These are phyloP conservation scores for Grosmannia serpens DNA, from an alignment of 2,329 filamentous ascomycete genomes.

Conservation along the genomic window DNA sequence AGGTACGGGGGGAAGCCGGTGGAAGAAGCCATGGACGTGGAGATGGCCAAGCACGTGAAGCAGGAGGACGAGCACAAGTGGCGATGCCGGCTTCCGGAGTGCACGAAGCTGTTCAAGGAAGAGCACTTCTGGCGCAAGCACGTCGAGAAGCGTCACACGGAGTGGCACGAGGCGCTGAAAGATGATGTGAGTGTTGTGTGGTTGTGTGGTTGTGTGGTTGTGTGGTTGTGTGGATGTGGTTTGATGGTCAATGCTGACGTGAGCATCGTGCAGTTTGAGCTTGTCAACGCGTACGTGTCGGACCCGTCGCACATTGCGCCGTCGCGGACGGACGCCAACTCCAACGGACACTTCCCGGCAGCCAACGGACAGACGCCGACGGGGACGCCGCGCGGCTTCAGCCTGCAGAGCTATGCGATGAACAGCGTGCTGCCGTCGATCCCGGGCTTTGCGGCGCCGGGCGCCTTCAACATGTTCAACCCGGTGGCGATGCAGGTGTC, in stretches of 20 bases:
- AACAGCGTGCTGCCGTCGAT: slow-evolving; percentile 44
- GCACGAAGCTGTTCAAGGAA: slow-evolving; percentile 93
- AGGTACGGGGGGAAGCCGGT: slow-evolving; percentile 83
- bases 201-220: not conserved
- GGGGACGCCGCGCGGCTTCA: slow-evolving; percentile 88
- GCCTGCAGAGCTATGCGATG: slow-evolving; percentile 60
- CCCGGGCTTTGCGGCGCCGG: slow-evolving; percentile 42
- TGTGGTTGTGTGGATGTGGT: not conserved
- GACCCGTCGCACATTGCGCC: slow-evolving; percentile 93
- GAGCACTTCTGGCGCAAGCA: slow-evolving; percentile 97
- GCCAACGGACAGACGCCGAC: slow-evolving; percentile 62
- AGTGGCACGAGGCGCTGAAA: slow-evolving; percentile 72
- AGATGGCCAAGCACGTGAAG: slow-evolving; percentile 79
- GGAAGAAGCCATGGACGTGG: slow-evolving; percentile 78
- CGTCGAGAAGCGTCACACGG: slow-evolving; percentile 85
- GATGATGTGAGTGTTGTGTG: slow-evolving; percentile 56
- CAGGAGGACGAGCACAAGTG: slow-evolving; percentile 97
- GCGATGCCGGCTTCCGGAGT: slow-evolving; percentile 92
- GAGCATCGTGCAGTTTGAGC: slow-evolving; percentile 49
- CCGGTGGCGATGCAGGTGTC: slow-evolving; percentile 30
- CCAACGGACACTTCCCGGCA: slow-evolving; percentile 88
- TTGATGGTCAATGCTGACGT: not conserved
- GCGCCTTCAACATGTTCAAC: slow-evolving; percentile 36
- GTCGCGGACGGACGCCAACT: slow-evolving; percentile 85
- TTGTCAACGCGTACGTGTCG: slow-evolving; percentile 89